A percentile compares a stretch with the other conserved stretches of the same genome.
These are phyloP conservation scores for Rhodosporidiobolus odoratus DNA, from an alignment of 768 basidiomycete genomes.

Conservation along the genomic window DNA sequence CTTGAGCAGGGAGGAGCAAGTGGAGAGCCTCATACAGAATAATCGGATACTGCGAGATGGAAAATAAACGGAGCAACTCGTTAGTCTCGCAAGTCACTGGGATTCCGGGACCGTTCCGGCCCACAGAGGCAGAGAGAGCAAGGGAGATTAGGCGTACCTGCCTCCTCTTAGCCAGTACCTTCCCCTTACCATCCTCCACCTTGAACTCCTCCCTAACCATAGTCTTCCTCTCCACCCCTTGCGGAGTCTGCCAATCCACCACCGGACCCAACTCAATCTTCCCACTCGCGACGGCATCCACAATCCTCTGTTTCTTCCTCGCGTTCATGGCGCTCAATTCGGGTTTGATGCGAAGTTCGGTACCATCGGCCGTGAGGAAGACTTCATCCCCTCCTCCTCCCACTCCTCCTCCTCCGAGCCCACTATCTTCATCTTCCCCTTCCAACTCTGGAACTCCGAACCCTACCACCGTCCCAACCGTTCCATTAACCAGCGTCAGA, in stretches of 20 bases:
- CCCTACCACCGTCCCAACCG: slow-evolving; percentile 73
- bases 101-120: too few species aligned
- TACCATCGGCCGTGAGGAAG: neutral
- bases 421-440: slow-evolving; percentile 34
- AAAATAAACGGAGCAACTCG: neutral
- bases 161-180: slow-evolving; percentile 44
- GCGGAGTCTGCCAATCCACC: slow-evolving; percentile 45
- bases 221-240: slow-evolving; percentile 45
- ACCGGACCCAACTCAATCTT: slow-evolving; percentile 36
- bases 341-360: slow-evolving; percentile 12
- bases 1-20: neutral
- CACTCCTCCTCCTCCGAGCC: slow-evolving; percentile 10
- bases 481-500: slow-evolving; percentile 86
- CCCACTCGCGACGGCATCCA: slow-evolving; percentile 21
- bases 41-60: slow-evolving; percentile 28
- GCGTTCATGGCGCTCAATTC: slow-evolving; percentile 3
- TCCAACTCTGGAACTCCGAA: slow-evolving; percentile 56
- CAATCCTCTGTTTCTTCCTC: slow-evolving; percentile 27
- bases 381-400: neutral
- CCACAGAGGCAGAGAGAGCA: neutral
- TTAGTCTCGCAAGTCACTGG: neutral
- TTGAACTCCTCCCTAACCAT: slow-evolving; percentile 45
- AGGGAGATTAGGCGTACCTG: slow-evolving; percentile 20
- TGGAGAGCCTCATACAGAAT: slow-evolving; percentile 33
- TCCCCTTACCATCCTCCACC: slow-evolving; percentile 47